These are phyloP conservation scores for Geranomyces variabilis DNA, from an alignment of 192 early-diverging fungal species.

Conservation along the genomic window DNA sequence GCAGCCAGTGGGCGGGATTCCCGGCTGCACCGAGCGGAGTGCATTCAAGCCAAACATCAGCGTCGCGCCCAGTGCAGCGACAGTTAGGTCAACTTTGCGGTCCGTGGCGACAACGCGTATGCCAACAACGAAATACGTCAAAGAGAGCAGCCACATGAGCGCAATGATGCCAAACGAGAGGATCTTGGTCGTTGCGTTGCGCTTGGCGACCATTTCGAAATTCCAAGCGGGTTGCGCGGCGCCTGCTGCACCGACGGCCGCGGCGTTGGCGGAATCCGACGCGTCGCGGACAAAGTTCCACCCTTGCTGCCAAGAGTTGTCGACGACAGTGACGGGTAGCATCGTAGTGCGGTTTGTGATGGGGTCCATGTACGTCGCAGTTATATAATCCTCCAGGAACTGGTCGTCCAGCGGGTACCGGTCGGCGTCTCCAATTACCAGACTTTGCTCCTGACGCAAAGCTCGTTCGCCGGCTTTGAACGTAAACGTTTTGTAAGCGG, in stretches of 20 bases:
- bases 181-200: slow-evolving; percentile 5
- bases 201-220: background rate
- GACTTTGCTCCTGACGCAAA: background rate
- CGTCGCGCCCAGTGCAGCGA: slow-evolving; percentile 8
- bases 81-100: slow-evolving; percentile 8
- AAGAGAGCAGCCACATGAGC: slow-evolving; percentile 9
- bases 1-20: background rate
- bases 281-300: slow-evolving; percentile 1
- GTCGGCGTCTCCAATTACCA: background rate
- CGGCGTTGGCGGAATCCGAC: background rate
- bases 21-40: background rate
- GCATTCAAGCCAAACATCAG: slow-evolving; percentile 16
- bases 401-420: slow-evolving; percentile 7
- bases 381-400: background rate
- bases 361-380: slow-evolving; percentile 1
- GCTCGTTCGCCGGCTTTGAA: slow-evolving; percentile 10
- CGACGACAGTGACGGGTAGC: background rate
- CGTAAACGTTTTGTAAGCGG: background rate
- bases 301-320: slow-evolving; percentile 4
- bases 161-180: slow-evolving; percentile 8
- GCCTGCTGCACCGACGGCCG: background rate
- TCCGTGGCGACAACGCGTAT: slow-evolving; percentile 2
- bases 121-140: slow-evolving; percentile 7
- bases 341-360: background rate
- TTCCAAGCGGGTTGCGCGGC: slow-evolving; percentile 1